A percentile compares a stretch with the other conserved stretches of the same genome.
These are phyloP conservation scores for Periglandula ipomoeae DNA, from an alignment of 2,329 filamentous ascomycete genomes.

Conservation along the genomic window DNA sequence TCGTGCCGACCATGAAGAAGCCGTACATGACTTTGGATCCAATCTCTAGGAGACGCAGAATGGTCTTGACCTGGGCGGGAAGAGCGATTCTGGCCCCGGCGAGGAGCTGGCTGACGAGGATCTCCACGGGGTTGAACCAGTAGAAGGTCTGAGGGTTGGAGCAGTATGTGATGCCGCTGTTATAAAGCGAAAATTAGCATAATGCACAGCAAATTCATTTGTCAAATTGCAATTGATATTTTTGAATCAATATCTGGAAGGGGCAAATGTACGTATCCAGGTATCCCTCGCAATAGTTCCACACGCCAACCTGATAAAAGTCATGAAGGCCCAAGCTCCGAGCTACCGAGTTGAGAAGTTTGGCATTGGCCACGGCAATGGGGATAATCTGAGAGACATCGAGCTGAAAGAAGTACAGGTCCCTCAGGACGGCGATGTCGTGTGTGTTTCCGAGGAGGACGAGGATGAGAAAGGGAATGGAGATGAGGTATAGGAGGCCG, in stretches of 20 bases:
- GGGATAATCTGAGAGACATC: constrained; percentile 77
- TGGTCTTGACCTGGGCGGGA: constrained; percentile 61
- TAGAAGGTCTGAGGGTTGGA: constrained; percentile 61
- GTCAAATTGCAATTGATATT: too few species aligned
- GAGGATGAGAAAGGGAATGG: constrained; percentile 70
- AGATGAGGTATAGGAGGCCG: constrained; percentile 61
- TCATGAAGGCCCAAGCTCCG: constrained; percentile 81
- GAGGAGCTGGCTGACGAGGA: constrained; percentile 71
- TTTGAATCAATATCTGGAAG: too few species aligned
- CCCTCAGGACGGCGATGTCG: constrained; percentile 49
- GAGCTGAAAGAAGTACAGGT: constrained; percentile 78
- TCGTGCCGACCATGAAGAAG: constrained; percentile 65
- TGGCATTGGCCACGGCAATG: constrained; percentile 58
- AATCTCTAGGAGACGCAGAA: constrained; percentile 64
- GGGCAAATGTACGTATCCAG: constrained; percentile 40
- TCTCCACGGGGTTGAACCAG: constrained; percentile 85
- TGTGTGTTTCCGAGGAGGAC: constrained; percentile 68
- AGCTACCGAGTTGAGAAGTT: constrained; percentile 79
- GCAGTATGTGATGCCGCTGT: constrained; percentile 65
- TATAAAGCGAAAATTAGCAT: not conserved
- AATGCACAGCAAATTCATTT: too few species aligned
- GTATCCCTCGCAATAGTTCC: constrained; percentile 89
- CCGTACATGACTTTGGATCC: constrained; percentile 83
- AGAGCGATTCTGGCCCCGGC: constrained; percentile 75
- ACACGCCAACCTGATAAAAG: constrained; percentile 87